phyloP scores from a whole-genome alignment of 2,329 filamentous ascomycete species.

The Phaeophleospora eucalypticola region DNA sequence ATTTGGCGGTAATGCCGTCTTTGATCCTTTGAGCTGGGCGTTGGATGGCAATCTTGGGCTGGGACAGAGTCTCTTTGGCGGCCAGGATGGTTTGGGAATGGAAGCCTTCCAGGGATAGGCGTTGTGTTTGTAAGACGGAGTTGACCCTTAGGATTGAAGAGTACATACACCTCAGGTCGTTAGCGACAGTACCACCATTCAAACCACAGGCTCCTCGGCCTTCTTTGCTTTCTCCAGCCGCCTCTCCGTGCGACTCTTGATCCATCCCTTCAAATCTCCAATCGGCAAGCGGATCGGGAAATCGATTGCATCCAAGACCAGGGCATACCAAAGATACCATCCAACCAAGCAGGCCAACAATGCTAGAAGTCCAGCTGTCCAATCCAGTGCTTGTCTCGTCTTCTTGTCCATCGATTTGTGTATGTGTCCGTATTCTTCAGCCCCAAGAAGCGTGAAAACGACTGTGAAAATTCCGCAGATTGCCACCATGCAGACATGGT shows the following conservation, averaged over 20 bases:
- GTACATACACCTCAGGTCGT: no score
- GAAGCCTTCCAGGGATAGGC: conserved; percentile 2
- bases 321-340: background rate
- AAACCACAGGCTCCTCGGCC: no score
- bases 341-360: background rate
- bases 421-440: background rate
- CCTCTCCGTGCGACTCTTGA: background rate
- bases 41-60: conserved; percentile 67
- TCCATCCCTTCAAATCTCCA: background rate
- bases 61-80: conserved; percentile 17
- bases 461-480: background rate
- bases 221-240: no score
- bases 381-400: no score
- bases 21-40: conserved; percentile 91
- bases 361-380: no score
- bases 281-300: background rate
- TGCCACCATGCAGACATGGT: background rate
- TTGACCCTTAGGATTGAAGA: no score
- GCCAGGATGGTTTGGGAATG: conserved; percentile 10
- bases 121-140: no score
- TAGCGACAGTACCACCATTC: no score
- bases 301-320: background rate
- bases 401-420: background rate
- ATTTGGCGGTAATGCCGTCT: conserved; percentile 66
- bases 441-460: background rate